These are phyloP conservation scores for Phaeosphaeriaceae sp. DNA, from an alignment of 2,329 filamentous ascomycete genomes.

Conservation along the genomic window DNA sequence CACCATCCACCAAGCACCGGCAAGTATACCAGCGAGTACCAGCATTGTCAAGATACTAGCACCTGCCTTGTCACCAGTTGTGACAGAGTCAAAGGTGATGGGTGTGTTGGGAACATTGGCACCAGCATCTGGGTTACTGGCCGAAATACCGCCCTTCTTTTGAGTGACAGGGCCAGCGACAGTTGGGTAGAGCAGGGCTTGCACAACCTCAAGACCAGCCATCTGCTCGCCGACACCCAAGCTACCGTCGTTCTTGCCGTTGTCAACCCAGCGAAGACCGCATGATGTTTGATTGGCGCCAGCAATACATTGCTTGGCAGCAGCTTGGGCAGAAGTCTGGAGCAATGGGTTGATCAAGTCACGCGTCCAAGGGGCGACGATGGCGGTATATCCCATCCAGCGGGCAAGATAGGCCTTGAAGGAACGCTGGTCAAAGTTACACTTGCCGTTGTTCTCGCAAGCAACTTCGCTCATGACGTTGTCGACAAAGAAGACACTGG, in stretches of 20 bases:
- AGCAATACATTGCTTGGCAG: conserved; percentile 62
- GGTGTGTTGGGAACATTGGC: conserved; percentile 37
- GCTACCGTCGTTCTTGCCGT: conserved; percentile 54
- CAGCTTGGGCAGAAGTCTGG: conserved; percentile 61
- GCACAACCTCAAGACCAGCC: conserved; percentile 63
- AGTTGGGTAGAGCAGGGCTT: conserved; percentile 51
- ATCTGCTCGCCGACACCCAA: conserved; percentile 67
- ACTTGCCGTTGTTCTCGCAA: conserved; percentile 55
- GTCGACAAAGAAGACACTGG: conserved; percentile 53
- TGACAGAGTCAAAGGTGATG: conserved; percentile 50
- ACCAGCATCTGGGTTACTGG: conserved; percentile 55
- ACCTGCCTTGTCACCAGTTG: conserved; percentile 70
- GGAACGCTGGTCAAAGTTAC: conserved; percentile 56
- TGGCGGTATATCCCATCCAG: conserved; percentile 52
- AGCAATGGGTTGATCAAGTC: conserved; percentile 59
- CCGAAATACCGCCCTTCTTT: conserved; percentile 59
- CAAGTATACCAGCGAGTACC: conserved; percentile 62
- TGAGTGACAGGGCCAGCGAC: conserved; percentile 53
- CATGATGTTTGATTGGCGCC: conserved; percentile 55
- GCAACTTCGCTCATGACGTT: conserved; percentile 58
- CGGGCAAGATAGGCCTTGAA: conserved; percentile 55
- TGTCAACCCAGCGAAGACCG: conserved; percentile 54
- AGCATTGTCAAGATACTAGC: conserved; percentile 70
- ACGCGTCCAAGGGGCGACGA: conserved; percentile 48
- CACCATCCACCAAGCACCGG: conserved; percentile 64